Evolutionary conservation across 2,329 filamentous ascomycete species (phyloP).

Genomic region (Aspergillus sp.): DNA sequence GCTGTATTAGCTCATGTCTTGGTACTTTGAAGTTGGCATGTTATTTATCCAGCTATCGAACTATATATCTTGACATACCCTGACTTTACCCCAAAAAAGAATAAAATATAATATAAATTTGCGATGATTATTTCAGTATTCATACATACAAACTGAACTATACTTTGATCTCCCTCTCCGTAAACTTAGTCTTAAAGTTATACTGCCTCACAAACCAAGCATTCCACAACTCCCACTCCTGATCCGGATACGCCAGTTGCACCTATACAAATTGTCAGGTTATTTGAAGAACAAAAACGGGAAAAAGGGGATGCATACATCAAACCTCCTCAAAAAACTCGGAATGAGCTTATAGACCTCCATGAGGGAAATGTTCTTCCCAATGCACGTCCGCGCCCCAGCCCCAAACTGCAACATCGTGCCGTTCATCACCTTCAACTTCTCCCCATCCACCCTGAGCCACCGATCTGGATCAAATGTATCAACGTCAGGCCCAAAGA

Average conservation of each 20-base stretch:
- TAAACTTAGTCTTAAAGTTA: conserved; percentile 15
- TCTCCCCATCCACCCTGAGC: conserved; percentile 33
- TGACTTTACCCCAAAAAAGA: no score
- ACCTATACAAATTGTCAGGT: conserved; percentile 1
- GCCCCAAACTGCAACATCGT: conserved; percentile 32
- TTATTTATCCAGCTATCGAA: no score
- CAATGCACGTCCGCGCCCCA: conserved; percentile 31
- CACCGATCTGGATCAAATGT: conserved; percentile 48
- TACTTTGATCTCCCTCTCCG: conserved; percentile 1
- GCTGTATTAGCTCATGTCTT: no score
- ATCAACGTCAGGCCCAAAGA: conserved; percentile 43
- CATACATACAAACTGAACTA: not conserved
- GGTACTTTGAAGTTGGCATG: no score
- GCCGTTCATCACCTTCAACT: conserved; percentile 31
- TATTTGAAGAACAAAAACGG: not conserved
- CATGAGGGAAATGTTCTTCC: conserved; percentile 33
- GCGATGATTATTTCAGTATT: no score
- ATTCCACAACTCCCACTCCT: conserved; percentile 17
- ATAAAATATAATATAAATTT: no score
- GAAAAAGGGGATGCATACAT: not conserved
- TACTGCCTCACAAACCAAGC: conserved; percentile 18
- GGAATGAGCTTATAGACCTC: conserved; percentile 37
- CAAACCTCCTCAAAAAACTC: conserved; percentile 14
- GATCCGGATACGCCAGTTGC: conserved; percentile 12
- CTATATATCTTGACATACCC: no score